Conservation (phyloP, 805 yeast genomes). For the Alloascoidea hylecoeti region DNA sequence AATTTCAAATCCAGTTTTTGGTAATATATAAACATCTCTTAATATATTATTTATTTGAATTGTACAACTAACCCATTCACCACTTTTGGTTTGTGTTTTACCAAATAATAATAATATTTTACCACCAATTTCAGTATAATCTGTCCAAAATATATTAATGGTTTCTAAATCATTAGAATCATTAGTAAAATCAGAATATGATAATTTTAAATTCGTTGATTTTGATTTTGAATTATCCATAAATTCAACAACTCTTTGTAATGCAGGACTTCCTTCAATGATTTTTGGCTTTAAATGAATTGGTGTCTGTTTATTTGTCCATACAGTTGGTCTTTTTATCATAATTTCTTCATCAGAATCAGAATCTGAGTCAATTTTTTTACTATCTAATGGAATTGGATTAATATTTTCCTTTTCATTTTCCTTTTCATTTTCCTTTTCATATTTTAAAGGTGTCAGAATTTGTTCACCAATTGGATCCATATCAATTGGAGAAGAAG, state of each 20-base stretch:
- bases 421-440: not conserved
- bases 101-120: constrained; percentile 63
- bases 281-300: constrained; percentile 28
- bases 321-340: constrained; percentile 35
- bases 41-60: constrained; percentile 57
- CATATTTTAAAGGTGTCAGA: not conserved
- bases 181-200: constrained; percentile 16
- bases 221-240: constrained; percentile 7
- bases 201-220: constrained; percentile 9
- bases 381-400: constrained; percentile 3
- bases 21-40: constrained; percentile 68
- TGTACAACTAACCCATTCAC: constrained; percentile 54
- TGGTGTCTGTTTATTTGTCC: constrained; percentile 24
- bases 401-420: constrained; percentile 1
- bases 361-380: constrained; percentile 19
- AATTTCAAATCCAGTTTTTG: constrained; percentile 29
- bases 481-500: not conserved
- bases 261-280: constrained; percentile 7
- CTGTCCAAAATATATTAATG: constrained; percentile 80
- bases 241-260: constrained; percentile 4
- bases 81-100: constrained; percentile 47
- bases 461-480: constrained; percentile 2
- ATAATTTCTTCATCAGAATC: constrained; percentile 47
- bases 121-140: constrained; percentile 66
- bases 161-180: constrained; percentile 23